phyloP scores from a whole-genome alignment of 1,284 basidiomycete species.

The Hymenochaete sp. region DNA sequence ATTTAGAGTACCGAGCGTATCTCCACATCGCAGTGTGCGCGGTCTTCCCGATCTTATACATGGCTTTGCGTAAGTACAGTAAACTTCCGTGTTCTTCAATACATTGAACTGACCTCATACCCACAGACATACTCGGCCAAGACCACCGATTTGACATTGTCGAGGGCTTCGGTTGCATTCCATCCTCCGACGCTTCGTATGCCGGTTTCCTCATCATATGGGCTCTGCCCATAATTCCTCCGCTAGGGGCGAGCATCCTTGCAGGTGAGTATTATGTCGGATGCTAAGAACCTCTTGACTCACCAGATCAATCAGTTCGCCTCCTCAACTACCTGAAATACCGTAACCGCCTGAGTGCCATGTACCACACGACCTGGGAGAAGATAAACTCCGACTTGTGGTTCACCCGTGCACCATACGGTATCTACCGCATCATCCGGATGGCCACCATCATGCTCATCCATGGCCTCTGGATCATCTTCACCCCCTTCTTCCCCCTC shows the following conservation, averaged over 20 bases:
- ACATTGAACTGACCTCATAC: not conserved
- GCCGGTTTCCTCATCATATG: constrained; percentile 47
- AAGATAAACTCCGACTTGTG: constrained; percentile 1
- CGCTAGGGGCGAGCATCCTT: constrained; percentile 19
- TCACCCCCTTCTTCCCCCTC: not conserved
- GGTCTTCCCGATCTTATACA: constrained; percentile 45
- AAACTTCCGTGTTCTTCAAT: not conserved
- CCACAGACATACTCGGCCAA: constrained; percentile 53
- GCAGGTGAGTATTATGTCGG: not conserved
- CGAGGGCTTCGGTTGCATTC: constrained; percentile 54
- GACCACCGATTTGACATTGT: constrained; percentile 62
- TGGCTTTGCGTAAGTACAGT: constrained; percentile 52
- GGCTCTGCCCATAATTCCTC: constrained; percentile 42
- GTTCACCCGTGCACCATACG: constrained; percentile 5
- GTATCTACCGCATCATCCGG: constrained; percentile 1
- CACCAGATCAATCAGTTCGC: constrained; percentile 6
- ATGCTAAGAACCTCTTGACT: not conserved
- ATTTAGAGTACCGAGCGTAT: constrained; percentile 31
- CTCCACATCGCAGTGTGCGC: constrained; percentile 48
- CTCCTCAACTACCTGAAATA: constrained; percentile 7
- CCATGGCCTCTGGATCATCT: constrained; percentile 1
- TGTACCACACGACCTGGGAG: constrained; percentile 2
- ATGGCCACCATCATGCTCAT: constrained; percentile 1
- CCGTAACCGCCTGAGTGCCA: not conserved
- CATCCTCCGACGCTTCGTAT: constrained; percentile 46